A percentile compares a stretch with the other conserved stretches of the same genome.
Evolutionary conservation across 768 basidiomycete species (phyloP).

Genomic region (Leucocoprinus birnbaumii): DNA sequence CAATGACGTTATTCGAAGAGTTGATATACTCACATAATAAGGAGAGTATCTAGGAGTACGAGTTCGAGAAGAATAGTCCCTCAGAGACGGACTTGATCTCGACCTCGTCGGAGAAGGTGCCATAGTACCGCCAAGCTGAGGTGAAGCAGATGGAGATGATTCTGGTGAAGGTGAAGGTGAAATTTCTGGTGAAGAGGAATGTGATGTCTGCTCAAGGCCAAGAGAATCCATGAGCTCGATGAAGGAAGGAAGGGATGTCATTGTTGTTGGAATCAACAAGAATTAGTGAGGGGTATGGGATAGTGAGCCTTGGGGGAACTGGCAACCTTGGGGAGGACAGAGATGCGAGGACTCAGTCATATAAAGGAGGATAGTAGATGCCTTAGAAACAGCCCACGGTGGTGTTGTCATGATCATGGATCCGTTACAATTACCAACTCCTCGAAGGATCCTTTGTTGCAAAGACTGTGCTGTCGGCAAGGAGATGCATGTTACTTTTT

Average conservation of each 20-base stretch:
- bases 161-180: constrained; percentile 39
- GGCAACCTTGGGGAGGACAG: constrained; percentile 32
- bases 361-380: constrained; percentile 36
- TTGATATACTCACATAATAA: constrained; percentile 38
- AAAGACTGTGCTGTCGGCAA: constrained; percentile 48
- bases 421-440: constrained; percentile 13
- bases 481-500: constrained; percentile 38
- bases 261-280: too few relatives aligned
- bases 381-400: constrained; percentile 58
- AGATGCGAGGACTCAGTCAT: constrained; percentile 25
- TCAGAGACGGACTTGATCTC: constrained; percentile 41
- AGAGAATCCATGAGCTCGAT: constrained; percentile 85
- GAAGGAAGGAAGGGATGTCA: constrained; percentile 82
- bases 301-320: constrained; percentile 27
- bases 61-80: constrained; percentile 35
- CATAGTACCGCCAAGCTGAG: constrained; percentile 26
- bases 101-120: constrained; percentile 30
- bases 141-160: constrained; percentile 42
- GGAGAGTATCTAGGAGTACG: constrained; percentile 45
- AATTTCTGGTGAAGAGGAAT: neutral
- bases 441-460: constrained; percentile 12
- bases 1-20: neutral
- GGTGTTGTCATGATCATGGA: constrained; percentile 43
- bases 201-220: constrained; percentile 54
- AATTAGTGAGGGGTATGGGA: constrained; percentile 20